Evolutionary conservation across 2,329 filamentous ascomycete species (phyloP).

Genomic region (Zalaria obscura): DNA sequence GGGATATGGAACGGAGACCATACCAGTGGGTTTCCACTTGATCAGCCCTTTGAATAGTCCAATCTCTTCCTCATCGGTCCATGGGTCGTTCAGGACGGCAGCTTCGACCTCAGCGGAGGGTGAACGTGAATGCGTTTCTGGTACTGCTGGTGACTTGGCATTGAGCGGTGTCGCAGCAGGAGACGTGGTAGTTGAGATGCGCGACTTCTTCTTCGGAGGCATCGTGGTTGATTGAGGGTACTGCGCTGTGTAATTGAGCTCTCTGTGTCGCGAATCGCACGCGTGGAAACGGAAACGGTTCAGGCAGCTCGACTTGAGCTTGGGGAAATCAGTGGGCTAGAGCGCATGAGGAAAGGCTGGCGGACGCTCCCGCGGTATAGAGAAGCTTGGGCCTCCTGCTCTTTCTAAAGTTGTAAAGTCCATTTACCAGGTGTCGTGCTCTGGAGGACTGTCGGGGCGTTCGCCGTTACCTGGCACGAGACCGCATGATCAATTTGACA

Average conservation of each 20-base stretch:
- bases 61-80: slow-evolving; percentile 92
- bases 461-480: no score
- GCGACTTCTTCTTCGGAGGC: slow-evolving; percentile 58
- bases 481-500: no score
- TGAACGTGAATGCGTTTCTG: slow-evolving; percentile 17
- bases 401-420: neutral
- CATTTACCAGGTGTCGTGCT: no score
- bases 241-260: neutral
- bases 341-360: neutral
- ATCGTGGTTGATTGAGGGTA: slow-evolving; percentile 26
- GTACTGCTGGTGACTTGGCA: slow-evolving; percentile 16
- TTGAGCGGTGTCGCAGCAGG: slow-evolving; percentile 37
- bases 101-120: slow-evolving; percentile 22
- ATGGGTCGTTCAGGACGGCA: slow-evolving; percentile 52
- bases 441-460: no score
- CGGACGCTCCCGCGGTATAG: neutral
- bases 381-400: neutral
- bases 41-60: slow-evolving; percentile 88
- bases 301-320: neutral
- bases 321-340: neutral
- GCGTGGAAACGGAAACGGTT: neutral
- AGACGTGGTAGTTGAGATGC: slow-evolving; percentile 37
- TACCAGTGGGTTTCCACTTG: slow-evolving; percentile 90
- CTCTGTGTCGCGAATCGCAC: no score
- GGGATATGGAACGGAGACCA: slow-evolving; percentile 1